Evolutionary conservation across 148 eudicot genomes (phyloP).

Genomic region (Amaranthus cruentus): DNA sequence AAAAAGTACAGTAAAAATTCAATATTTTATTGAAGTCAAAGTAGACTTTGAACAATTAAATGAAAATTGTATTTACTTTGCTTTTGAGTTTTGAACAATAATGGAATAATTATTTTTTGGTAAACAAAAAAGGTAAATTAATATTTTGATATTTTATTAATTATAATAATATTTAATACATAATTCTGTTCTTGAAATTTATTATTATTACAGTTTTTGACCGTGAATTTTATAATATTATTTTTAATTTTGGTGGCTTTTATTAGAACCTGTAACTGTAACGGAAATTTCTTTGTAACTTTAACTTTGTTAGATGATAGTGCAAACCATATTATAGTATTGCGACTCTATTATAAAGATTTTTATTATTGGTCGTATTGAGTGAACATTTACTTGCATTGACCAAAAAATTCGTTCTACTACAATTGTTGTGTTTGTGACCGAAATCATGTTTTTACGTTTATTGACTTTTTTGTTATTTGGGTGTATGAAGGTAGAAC

Average conservation of each 20-base stretch:
- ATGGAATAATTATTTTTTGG: not conserved
- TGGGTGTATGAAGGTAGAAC: conserved; percentile 54
- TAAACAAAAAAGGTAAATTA: not conserved
- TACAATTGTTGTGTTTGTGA: no score
- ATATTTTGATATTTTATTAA: not conserved
- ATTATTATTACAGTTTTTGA: not conserved
- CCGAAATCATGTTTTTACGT: not conserved
- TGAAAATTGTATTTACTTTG: not conserved
- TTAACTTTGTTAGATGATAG: not conserved
- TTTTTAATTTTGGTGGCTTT: not conserved
- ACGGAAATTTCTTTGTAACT: not conserved
- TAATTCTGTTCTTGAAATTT: not conserved
- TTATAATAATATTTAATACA: not conserved
- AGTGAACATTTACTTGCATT: not conserved
- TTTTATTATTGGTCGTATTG: not conserved
- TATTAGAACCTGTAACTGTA: not conserved
- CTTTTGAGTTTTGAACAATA: not conserved
- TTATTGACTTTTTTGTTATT: conserved; percentile 1
- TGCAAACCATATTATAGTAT: no score
- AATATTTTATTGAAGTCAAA: not conserved
- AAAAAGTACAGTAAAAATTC: no score
- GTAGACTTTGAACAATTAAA: not conserved
- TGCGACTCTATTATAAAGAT: not conserved
- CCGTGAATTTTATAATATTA: not conserved
- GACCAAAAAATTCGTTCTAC: not conserved